Evolutionary conservation across 2,329 filamentous ascomycete genomes (phyloP).

Genomic region (Epichloe typhina): DNA sequence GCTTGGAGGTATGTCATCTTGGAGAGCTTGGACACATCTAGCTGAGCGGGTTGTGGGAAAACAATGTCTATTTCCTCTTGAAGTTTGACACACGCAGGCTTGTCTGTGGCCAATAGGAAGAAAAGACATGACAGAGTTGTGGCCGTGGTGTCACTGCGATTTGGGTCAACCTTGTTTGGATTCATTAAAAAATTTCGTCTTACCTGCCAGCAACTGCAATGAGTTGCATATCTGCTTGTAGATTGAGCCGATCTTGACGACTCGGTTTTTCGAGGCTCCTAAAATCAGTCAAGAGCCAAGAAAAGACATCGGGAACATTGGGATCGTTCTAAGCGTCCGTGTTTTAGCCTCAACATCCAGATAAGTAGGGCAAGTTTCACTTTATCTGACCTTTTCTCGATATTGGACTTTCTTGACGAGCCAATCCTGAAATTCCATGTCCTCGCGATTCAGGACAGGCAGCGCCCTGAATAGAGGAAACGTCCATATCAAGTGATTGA

Average conservation of each 20-base stretch:
- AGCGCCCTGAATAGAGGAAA: constrained; percentile 10
- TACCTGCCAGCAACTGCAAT: constrained; percentile 21
- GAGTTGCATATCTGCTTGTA: constrained; percentile 17
- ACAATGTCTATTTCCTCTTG: constrained; percentile 20
- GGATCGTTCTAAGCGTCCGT: constrained; percentile 1
- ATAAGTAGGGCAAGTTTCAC: background rate
- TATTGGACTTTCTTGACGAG: background rate
- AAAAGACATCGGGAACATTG: constrained; percentile 19
- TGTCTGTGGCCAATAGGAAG: constrained; percentile 18
- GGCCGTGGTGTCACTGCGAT: constrained; percentile 23
- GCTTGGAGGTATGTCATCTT: constrained; percentile 20
- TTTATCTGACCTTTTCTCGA: background rate
- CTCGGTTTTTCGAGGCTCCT: constrained; percentile 6
- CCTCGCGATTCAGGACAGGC: constrained; percentile 10
- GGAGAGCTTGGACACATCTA: constrained; percentile 10
- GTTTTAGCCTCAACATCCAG: no score
- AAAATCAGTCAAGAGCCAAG: constrained; percentile 18
- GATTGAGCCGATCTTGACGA: constrained; percentile 12
- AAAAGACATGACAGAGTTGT: constrained; percentile 20
- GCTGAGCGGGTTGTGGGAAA: constrained; percentile 3
- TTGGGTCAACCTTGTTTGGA: background rate
- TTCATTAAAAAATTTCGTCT: background rate
- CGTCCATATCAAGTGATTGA: constrained; percentile 12
- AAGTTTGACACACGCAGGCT: constrained; percentile 14
- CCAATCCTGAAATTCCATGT: constrained; percentile 10